Percentiles rank a stretch among this genome's conserved stretches.
These are phyloP conservation scores for Saccharomycopsis babjevae DNA, from an alignment of 805 yeast species.

Conservation along the genomic window DNA sequence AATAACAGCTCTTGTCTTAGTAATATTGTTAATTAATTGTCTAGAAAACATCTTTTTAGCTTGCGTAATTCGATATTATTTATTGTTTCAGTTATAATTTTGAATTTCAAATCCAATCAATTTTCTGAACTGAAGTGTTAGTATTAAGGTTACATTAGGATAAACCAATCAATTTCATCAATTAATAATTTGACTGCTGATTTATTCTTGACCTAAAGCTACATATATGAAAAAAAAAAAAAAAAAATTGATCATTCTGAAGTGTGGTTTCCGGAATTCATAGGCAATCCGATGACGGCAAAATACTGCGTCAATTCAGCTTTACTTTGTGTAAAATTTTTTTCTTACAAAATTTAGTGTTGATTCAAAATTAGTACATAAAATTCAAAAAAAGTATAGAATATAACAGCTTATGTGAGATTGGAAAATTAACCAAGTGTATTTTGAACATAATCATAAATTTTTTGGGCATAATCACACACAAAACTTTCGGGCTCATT, in stretches of 20 bases:
- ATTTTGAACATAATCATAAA: slow-evolving; percentile 33
- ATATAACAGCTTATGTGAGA: neutral
- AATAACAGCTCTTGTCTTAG: neutral
- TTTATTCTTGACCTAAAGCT: neutral
- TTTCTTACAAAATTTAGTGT: too few species aligned
- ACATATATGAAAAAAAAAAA: neutral
- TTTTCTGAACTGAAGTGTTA: too few species aligned
- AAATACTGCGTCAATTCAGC: too few species aligned
- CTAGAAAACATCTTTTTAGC: neutral
- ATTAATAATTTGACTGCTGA: neutral
- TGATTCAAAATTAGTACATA: too few species aligned
- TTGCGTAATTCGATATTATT: neutral
- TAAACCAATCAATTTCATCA: neutral
- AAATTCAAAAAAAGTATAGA: neutral
- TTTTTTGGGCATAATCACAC: slow-evolving; percentile 42
- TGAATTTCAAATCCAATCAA: too few species aligned
- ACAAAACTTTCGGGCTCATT: slow-evolving; percentile 62
- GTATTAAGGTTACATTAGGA: too few species aligned
- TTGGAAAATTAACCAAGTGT: neutral
- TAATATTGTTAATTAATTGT: neutral
- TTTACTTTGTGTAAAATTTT: too few species aligned
- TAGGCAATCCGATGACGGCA: neutral
- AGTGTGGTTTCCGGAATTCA: neutral
- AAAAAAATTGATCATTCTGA: neutral
- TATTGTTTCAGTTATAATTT: neutral